These are phyloP conservation scores for Hanseniaspora lachancei DNA, from an alignment of 805 yeast species.

Conservation along the genomic window DNA sequence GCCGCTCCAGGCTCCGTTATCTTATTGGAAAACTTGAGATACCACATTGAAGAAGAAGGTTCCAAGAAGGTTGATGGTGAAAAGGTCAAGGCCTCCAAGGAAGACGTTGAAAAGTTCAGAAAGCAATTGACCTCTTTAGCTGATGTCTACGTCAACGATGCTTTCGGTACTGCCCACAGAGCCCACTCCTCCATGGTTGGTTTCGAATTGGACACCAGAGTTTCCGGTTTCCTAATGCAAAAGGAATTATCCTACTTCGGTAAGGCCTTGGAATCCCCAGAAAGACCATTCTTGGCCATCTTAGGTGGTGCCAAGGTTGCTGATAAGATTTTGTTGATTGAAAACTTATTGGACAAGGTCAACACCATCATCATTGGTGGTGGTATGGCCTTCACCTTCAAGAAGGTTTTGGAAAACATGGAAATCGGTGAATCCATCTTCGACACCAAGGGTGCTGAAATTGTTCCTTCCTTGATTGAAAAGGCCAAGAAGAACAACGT, in stretches of 20 bases:
- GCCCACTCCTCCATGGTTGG: constrained; percentile 99
- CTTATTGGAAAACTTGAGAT: constrained; percentile 92
- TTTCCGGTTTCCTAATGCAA: constrained; percentile 96
- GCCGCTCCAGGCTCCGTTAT: constrained; percentile 72
- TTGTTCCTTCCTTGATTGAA: constrained; percentile 79
- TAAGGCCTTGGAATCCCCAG: constrained; percentile 96
- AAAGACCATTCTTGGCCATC: constrained; percentile 95
- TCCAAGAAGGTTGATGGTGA: constrained; percentile 82
- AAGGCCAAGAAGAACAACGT: constrained; percentile 96
- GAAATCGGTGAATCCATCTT: constrained; percentile 83
- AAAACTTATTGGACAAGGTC: constrained; percentile 92
- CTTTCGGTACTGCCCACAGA: constrained; percentile 99
- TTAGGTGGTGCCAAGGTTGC: constrained; percentile 99
- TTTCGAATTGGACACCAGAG: constrained; percentile 85
- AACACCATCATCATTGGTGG: constrained; percentile 92
- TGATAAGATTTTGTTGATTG: constrained; percentile 96
- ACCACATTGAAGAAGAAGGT: constrained; percentile 97
- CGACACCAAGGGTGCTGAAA: constrained; percentile 90
- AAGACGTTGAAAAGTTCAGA: constrained; percentile 78
- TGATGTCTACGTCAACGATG: constrained; percentile 95
- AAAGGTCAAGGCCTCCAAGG: constrained; percentile 85
- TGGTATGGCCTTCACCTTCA: constrained; percentile 99
- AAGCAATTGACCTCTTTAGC: constrained; percentile 79
- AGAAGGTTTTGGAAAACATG: constrained; percentile 76
- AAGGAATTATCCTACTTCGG: constrained; percentile 96